Base-by-base conservation (phyloP, 176 grass and related monocot genomes). In the Saccharum officinarum region DNA sequence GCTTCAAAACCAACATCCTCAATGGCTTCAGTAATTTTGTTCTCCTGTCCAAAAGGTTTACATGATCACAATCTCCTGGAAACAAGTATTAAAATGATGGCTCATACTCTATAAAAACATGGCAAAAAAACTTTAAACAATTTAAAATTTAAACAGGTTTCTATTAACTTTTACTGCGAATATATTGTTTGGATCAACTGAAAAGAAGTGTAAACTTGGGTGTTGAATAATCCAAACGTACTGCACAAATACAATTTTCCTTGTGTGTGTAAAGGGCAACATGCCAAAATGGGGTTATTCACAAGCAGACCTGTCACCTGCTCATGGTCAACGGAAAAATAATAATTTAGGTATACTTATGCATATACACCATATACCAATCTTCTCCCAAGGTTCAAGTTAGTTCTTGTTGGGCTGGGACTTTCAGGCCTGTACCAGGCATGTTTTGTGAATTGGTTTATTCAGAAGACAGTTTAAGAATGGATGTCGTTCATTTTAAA, bases 1-100 rank as follows among this genome's bases (percentile, higher is more conserved):
- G 96, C 89, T 86, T 86, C 81, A 61, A 98, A 98, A 38, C 96
- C 96, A 71, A 67, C 93, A 83, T 98, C 96, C 78, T 90, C 83
- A 41, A 98, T 98, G 5, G 96, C 90, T 92, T 98, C 93, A 46
- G 93, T 92, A 76, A 98, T 91, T 82, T 83, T 87, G 10, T 89
- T 84, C 71, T 92, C 93, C 96, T 98, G 88, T 66, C 44, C 80
- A 85, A 76, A 71, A 84, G 67, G 40, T 73, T 83, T 42, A 23
- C 70, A 89, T 80, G 50, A 86, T 28, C 82, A 73, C 11, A 23
- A 69, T 86, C 30, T 76, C 54, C 69, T 23, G 25, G 33, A 66
- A 75, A 77, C 46, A 82, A 78, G 6, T 42, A 82, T 34, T 57
- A 7, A 46, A 74, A 37, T 33, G 25, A 71, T 16, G 52, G 7